Evolutionary conservation across 2,329 filamentous ascomycete genomes (phyloP).

Genomic region (Spiromastix sp.): DNA sequence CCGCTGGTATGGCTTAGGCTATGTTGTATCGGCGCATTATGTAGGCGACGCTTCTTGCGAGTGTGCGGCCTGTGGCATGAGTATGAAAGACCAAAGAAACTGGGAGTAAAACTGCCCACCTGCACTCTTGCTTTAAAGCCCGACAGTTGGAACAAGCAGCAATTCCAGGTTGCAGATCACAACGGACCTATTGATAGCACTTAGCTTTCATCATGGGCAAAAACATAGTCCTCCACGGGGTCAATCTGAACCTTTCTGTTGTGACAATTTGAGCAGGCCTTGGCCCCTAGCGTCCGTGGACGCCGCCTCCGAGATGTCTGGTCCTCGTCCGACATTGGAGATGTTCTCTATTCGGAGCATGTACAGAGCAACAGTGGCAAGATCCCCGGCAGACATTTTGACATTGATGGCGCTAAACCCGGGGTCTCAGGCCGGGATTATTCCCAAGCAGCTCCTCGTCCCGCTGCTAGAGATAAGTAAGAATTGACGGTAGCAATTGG

Average conservation of each 20-base stretch:
- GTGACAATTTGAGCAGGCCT: constrained; percentile 5
- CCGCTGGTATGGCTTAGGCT: too few species aligned
- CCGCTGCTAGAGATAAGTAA: too few species aligned
- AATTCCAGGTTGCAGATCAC: constrained; percentile 1
- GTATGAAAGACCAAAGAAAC: neutral
- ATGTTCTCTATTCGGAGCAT: constrained; percentile 1
- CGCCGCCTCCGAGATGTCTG: neutral
- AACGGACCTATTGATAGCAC: constrained; percentile 5
- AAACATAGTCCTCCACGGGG: neutral
- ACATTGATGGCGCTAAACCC: too few species aligned
- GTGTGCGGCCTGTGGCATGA: constrained; percentile 4
- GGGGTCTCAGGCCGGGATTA: too few species aligned
- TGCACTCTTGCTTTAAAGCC: constrained; percentile 5
- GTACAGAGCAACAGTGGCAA: too few species aligned
- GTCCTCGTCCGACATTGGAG: constrained; percentile 3
- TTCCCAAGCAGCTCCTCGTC: too few species aligned
- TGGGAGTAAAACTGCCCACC: neutral
- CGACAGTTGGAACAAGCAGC: constrained; percentile 4
- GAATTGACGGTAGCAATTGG: too few species aligned
- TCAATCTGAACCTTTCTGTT: constrained; percentile 1
- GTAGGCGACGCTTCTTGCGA: constrained; percentile 4
- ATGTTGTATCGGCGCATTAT: too few species aligned
- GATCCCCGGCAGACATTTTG: too few species aligned
- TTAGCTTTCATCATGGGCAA: neutral
- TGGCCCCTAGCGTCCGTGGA: constrained; percentile 3